Base-by-base conservation (phyloP, 208 protist species). In the Wallacemonas sp. region DNA sequence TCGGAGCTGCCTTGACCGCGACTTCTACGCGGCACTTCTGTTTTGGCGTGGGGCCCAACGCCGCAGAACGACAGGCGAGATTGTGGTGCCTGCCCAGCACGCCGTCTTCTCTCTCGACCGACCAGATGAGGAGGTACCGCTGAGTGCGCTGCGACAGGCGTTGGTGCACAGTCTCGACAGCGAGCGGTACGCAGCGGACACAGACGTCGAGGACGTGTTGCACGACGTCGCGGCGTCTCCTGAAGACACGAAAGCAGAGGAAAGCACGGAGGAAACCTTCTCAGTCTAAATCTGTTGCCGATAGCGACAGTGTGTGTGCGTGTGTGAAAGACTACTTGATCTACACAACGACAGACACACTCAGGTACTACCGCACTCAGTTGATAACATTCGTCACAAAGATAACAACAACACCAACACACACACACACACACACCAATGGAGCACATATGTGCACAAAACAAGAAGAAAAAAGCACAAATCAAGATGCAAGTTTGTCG, bases 61-160 rank as follows among this genome's bases (percentile, higher is more conserved):
- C 30, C 63, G 56, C 32, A 11, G 56, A 4, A 44, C 33, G 32
- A 65, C 44, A 23, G 27, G 30, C 14, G 52, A 56, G 17, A 38
- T 61, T 17, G 21, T 46, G 32, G 2, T 24, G 66, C 47, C 27
- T 1, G 30, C 49, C 2, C 27, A 27, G 33, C 27, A 23, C 6
- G 29, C 64, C 32, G 73, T 81, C 6, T 93, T 93, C 70, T 19
- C 56, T 39, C 49, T 75, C 2, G 71, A 76, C 16, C 32, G 43
- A 17, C 76, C 65, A 17, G 87, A 93, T 55, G 78, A 65, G 16
- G 80, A 89, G 49, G 72, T 93, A 23, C 75, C 84, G 17, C 65
- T 93, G 58, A 19, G 58, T 17, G 44, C 23, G 14, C 46, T 93
- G 34, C 87, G 87, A 0, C 71, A 46, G 27, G 76, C 57, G 0